These are phyloP conservation scores for Kitagawia praeruptora DNA, from an alignment of 129 eudicot genomes.

Conservation along the genomic window DNA sequence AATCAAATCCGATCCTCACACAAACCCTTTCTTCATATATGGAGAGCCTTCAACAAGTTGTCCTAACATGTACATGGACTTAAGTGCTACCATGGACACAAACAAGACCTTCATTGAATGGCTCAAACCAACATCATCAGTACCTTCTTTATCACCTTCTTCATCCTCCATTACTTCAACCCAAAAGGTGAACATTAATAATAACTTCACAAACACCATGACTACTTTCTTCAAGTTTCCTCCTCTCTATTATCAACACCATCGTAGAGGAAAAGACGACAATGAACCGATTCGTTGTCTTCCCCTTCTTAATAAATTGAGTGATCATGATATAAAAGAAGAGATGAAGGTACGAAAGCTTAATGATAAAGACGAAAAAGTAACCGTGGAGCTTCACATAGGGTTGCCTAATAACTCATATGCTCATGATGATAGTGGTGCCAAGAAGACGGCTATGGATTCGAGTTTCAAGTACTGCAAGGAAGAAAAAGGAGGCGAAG, in stretches of 20 bases:
- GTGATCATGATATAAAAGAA: constrained; percentile 21
- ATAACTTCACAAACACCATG: constrained; percentile 29
- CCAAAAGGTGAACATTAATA: constrained; percentile 8
- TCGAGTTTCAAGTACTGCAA: constrained; percentile 18
- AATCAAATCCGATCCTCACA: too few relatives aligned
- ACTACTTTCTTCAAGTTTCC: constrained; percentile 40
- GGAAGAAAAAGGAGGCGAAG: constrained; percentile 19
- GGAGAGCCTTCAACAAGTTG: neutral
- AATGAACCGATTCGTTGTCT: constrained; percentile 39
- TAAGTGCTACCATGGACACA: constrained; percentile 17
- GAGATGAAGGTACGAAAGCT: constrained; percentile 18
- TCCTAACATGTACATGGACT: neutral
- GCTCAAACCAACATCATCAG: constrained; percentile 51
- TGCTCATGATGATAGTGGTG: constrained; percentile 10
- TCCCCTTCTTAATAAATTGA: constrained; percentile 58
- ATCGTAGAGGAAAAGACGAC: neutral
- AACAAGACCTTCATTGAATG: constrained; percentile 60
- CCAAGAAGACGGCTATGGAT: neutral
- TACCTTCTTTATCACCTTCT: constrained; percentile 25
- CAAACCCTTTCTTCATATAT: constrained; percentile 20
- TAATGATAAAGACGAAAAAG: constrained; percentile 34
- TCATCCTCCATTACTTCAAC: constrained; percentile 24
- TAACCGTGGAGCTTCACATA: constrained; percentile 56
- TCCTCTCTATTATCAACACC: constrained; percentile 25
- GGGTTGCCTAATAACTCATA: constrained; percentile 45